A percentile compares a stretch with the other conserved stretches of the same genome.
phyloP scores from a whole-genome alignment of 2,329 filamentous ascomycete species.

The Macrophomina tecta region DNA sequence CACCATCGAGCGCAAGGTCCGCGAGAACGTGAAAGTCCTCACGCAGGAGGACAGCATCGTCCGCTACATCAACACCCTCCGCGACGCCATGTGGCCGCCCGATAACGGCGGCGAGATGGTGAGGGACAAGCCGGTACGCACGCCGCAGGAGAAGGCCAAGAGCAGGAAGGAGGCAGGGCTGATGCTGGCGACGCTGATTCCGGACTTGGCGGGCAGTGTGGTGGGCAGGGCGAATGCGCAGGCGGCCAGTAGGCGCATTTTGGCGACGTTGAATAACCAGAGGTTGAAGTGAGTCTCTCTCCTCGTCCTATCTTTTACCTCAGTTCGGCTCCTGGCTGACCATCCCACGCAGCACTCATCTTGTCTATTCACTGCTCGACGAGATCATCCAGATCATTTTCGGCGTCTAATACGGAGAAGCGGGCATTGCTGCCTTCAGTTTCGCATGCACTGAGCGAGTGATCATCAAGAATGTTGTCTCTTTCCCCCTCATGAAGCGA shows the following conservation, averaged over 20 bases:
- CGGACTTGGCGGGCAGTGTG: conserved; percentile 89
- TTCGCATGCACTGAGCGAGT: too few species aligned
- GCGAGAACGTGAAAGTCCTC: conserved; percentile 77
- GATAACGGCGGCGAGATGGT: conserved; percentile 48
- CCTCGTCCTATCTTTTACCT: background rate
- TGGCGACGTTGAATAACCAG: conserved; percentile 89
- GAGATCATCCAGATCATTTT: conserved; percentile 56
- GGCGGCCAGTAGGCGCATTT: conserved; percentile 83
- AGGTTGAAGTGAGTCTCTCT: conserved; percentile 77
- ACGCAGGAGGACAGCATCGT: conserved; percentile 80
- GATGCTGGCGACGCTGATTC: conserved; percentile 86
- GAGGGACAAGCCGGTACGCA: conserved; percentile 56
- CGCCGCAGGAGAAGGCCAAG: conserved; percentile 74
- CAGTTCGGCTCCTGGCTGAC: background rate
- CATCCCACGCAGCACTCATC: conserved; percentile 49
- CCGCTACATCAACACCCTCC: conserved; percentile 75
- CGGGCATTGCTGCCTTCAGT: background rate
- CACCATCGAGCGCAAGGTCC: conserved; percentile 93
- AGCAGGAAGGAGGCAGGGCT: conserved; percentile 86
- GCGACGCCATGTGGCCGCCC: conserved; percentile 81
- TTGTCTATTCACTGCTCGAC: conserved; percentile 57
- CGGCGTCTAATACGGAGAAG: conserved; percentile 24
- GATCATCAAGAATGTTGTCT: background rate
- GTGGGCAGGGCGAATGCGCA: conserved; percentile 92
- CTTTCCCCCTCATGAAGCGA: background rate